phyloP scores from a whole-genome alignment of 768 basidiomycete genomes.

The Clavaria fumosa region DNA sequence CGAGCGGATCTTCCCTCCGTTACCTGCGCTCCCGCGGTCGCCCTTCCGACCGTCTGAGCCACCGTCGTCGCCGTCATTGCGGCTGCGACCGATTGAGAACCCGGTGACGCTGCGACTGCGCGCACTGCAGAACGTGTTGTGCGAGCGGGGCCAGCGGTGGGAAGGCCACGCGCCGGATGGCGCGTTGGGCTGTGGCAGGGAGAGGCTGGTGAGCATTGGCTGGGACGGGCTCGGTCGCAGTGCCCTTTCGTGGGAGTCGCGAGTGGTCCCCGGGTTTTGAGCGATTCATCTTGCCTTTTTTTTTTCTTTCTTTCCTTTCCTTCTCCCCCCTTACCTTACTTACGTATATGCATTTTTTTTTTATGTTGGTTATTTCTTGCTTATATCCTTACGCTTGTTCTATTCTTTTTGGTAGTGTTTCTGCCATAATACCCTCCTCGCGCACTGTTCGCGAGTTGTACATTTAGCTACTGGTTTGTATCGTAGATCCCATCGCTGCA shows the following conservation, averaged over 20 bases:
- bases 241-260: constrained; percentile 20
- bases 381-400: too few species aligned
- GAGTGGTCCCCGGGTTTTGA: not conserved
- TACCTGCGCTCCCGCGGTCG: constrained; percentile 28
- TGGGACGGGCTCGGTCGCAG: constrained; percentile 49
- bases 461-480: too few species aligned
- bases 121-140: constrained; percentile 45
- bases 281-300: too few species aligned
- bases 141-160: constrained; percentile 27
- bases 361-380: too few species aligned
- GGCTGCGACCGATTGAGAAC: constrained; percentile 44
- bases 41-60: constrained; percentile 23
- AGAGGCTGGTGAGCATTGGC: constrained; percentile 41
- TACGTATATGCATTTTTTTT: too few species aligned
- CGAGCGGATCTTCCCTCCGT: constrained; percentile 21
- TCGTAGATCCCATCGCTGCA: too few species aligned
- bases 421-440: too few species aligned
- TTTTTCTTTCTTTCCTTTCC: too few species aligned
- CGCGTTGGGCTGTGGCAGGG: constrained; percentile 37
- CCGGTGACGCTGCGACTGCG: constrained; percentile 41
- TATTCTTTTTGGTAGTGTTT: too few species aligned
- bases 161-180: constrained; percentile 35
- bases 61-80: constrained; percentile 20
- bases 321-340: too few species aligned
- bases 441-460: too few species aligned